Evolutionary conservation across 495 filamentous ascomycete genomes (phyloP).

Genomic region (Talaromyces thailandensis): DNA sequence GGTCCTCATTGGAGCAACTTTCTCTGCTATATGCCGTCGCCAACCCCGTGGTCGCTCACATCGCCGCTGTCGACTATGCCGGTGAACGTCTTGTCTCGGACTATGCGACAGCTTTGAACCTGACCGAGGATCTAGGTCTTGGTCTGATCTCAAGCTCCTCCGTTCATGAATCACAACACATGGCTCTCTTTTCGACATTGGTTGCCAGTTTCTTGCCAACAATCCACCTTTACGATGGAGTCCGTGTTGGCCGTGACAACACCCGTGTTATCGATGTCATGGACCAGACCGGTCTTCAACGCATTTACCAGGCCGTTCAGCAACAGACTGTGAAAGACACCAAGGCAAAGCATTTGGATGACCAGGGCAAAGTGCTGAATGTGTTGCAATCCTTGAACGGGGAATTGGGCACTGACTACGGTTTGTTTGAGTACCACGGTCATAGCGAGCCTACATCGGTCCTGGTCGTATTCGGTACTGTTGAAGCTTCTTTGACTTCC

Average conservation of each 20-base stretch:
- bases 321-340: conserved; percentile 45
- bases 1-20: conserved; percentile 79
- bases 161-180: conserved; percentile 87
- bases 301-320: conserved; percentile 60
- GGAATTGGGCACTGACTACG: conserved; percentile 88
- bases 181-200: conserved; percentile 81
- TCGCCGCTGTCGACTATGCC: conserved; percentile 88
- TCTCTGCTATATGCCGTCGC: conserved; percentile 80
- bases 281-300: conserved; percentile 59
- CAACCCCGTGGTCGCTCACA: conserved; percentile 84
- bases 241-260: conserved; percentile 77
- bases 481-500: conserved; percentile 75
- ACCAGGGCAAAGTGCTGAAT: conserved; percentile 63
- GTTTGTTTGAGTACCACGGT: conserved; percentile 91
- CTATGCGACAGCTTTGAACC: conserved; percentile 68
- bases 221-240: conserved; percentile 87
- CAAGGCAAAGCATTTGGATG: conserved; percentile 61
- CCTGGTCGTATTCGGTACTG: conserved; percentile 83
- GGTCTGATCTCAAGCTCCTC: conserved; percentile 80
- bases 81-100: conserved; percentile 70
- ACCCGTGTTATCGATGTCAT: conserved; percentile 78
- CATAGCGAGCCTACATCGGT: conserved; percentile 68
- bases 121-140: conserved; percentile 87
- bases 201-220: conserved; percentile 72
- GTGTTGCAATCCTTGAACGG: conserved; percentile 77